A percentile compares a stretch with the other conserved stretches of the same genome.
Evolutionary conservation across 2,329 filamentous ascomycete species (phyloP).

Genomic region (Sphaceloma murrayae): DNA sequence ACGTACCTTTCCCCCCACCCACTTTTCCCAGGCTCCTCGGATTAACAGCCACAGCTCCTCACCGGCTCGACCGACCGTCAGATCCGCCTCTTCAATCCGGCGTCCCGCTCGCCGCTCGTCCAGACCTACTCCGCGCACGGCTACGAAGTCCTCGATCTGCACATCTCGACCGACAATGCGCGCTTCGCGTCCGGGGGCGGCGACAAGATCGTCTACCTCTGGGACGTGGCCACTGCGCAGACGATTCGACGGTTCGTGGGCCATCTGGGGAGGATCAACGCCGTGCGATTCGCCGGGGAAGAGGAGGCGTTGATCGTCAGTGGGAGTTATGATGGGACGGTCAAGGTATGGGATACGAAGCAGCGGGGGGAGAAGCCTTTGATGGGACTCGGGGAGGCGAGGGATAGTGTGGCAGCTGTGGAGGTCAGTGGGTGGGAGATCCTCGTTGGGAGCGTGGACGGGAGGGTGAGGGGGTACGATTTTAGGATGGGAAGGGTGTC

Average conservation of each 20-base stretch:
- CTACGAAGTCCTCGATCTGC: constrained; percentile 79
- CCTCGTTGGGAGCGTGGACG: constrained; percentile 72
- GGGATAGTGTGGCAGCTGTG: constrained; percentile 52
- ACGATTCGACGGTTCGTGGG: constrained; percentile 66
- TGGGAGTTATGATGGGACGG: constrained; percentile 64
- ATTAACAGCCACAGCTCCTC: constrained; percentile 43
- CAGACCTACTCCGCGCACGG: constrained; percentile 85
- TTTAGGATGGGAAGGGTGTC: constrained; percentile 62
- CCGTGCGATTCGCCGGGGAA: constrained; percentile 67
- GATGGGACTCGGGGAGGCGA: constrained; percentile 63
- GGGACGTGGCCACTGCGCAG: constrained; percentile 77
- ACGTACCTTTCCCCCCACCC: constrained; percentile 17
- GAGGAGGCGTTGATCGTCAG: constrained; percentile 63
- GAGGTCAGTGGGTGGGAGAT: constrained; percentile 44
- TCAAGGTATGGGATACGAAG: constrained; percentile 64
- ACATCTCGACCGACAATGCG: constrained; percentile 65
- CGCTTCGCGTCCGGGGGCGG: constrained; percentile 81
- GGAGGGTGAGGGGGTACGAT: constrained; percentile 72
- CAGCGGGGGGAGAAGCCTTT: constrained; percentile 51
- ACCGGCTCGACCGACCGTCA: constrained; percentile 78
- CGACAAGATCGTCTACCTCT: constrained; percentile 83
- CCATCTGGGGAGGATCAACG: constrained; percentile 61
- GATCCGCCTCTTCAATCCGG: constrained; percentile 78
- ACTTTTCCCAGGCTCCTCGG: not conserved
- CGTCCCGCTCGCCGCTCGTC: constrained; percentile 48